Base-by-base conservation (phyloP, 495 filamentous ascomycete genomes). In the Tuber microsphaerosporum region DNA sequence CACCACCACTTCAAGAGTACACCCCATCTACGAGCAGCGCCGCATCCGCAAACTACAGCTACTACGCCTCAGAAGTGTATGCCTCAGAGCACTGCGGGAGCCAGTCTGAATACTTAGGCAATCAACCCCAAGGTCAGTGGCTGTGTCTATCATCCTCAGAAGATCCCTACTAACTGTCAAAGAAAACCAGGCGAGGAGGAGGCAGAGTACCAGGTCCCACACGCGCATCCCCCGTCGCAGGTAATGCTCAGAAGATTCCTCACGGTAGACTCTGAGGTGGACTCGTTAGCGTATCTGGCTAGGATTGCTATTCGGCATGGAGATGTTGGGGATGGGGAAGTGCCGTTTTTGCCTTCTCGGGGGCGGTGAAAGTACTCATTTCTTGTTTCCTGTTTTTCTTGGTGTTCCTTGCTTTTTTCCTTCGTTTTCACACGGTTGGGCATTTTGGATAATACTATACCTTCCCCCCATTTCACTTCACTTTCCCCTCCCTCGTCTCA, bases 61-160 rank as follows among this genome's bases (percentile, higher is more conserved):
- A 61, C 7, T 70, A 75, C 56, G 34, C 51, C 39, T 75, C 72
- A 41, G 70, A 34, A 56, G 48, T 22, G 48, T 56, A 56, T n/a
- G 48, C n/a, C 41, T 37, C 51, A 51, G 70, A 39, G 42, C 16
- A 17, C 70, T 46, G 26, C n/a, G 72, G 72, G 26, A 69, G 72
- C 41, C 17, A 22, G 69, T 45, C 45, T 71, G 70, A n/a, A 48
- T 68, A 72, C 41, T 26, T 42, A 17, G 71, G 46, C 68, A 69
- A 70, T n/a, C 75, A 73, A n/a, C 75, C 73, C 70, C 41, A 75
- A 37, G 72, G 77, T 79, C 75, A 75, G 77, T 79, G 42, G 46
- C 14, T 70, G 41, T 71, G 41, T 41, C 37, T 6, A 20, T 17
- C 44, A 61, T 34, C 41, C 71, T 48, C 39, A 7, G 39, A 71